Base-by-base conservation (phyloP, 1,139 yeast genomes). In the Magnusiomyces sp. region DNA sequence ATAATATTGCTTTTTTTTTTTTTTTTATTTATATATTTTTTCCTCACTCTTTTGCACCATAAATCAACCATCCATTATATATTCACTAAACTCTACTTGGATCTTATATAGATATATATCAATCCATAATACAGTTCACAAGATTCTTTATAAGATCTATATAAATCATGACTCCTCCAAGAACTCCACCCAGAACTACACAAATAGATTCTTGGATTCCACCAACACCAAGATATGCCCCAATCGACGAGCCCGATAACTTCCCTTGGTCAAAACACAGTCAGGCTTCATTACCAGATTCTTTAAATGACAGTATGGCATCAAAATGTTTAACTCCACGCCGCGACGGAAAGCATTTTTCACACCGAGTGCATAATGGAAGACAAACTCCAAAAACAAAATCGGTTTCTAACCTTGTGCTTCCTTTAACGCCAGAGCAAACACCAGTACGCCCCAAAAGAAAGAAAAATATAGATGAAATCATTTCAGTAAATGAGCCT, bases 221-320 rank as follows among this genome's bases (percentile, higher is more conserved):
- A 1, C 58, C 62, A 5, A 67, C 71, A 9, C 71, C 71, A 11
- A 59, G 67, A 20, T 63, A 56, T 52, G 70, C 66, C 9, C 65
- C 69, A 11, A 58, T 66, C 48, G 68, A 62, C 39, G 69, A 66
- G 54, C 63, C 63, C 40, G 62, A 65, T 50, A 48, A 52, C 45
- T 55, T 43, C 23, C 46, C 54, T 14, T 34, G 44, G 34, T 17
- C 14, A 14, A 36, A 33, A 40, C n/a, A 13, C 23, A 7, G 16
- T 13, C 39, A 40, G 34, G 13, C 38, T 2, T 16, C 29, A 11
- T 31, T 4, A 13, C 7, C 31, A 20, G 23, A 9, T 20, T n/a
- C n/a, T n/a, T n/a, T n/a, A n/a, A n/a, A n/a, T n/a, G n/a, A n/a
- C n/a, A n/a, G n/a, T n/a, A n/a, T n/a, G n/a, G n/a, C n/a, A n/a